Base-by-base conservation (phyloP, 2,329 filamentous ascomycete species). In the Pseudogymnoascus sp. region DNA sequence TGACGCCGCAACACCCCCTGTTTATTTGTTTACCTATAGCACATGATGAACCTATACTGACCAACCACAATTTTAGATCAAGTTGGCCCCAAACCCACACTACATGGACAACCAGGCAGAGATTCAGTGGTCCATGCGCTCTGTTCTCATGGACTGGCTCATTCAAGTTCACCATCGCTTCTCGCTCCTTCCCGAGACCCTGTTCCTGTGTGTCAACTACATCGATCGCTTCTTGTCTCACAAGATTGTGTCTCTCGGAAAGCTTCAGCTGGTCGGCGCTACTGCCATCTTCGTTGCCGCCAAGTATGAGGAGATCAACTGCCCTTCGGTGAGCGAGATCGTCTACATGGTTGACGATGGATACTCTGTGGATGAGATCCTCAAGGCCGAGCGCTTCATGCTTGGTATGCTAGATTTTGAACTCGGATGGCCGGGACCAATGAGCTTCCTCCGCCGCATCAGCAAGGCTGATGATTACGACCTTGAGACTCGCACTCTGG, bases 381-480 rank as follows among this genome's bases (percentile, higher is more conserved):
- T 97, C 68, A 97, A 97, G 79, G 94, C 94, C 0, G 94, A 99
- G 77, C 88, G 92, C 11, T 97, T 96, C 79, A 99, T 99, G 92
- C 84, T 99, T 61, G 95, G 86, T 76, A 96, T 97, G 88, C 85
- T 99, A 62, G 84, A 91, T 70, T 99, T 96, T 73, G 92, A 97
- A 77, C 84, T 99, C 62, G 94, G 94, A 61, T 97, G 91, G 89
- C 94, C 94, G n/a, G 94, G 94, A 47, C 94, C 94, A 1, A 97
- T 99, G 93, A 97, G 92, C 79, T 99, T 99, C 77, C 82, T 99
- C 66, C 86, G 94, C 65, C 87, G 93, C 63, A 94, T 97, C 76
- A 97, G 93, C 86, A 97, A 97, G 79, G 94, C 94, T 12, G 94
- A 99, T 73, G 92, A 97, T 73, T 99, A 97, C 73, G 92, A 99